Percentiles rank a stretch among this genome's conserved stretches.
phyloP scores from a whole-genome alignment of 208 protist genomes.

The Acanthamoeba sp. region DNA sequence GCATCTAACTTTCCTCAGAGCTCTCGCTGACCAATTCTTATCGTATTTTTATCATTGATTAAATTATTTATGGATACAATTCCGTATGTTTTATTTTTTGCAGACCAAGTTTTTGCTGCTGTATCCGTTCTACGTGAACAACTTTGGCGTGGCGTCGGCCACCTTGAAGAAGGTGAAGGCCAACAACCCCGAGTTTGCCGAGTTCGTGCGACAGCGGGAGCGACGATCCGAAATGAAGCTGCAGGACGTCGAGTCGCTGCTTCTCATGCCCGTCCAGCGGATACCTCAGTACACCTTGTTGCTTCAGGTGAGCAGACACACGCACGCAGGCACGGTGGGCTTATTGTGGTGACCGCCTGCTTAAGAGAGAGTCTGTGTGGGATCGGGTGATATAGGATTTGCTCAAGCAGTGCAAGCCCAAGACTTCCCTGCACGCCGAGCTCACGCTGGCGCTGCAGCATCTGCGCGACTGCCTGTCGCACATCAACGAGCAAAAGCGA shows the following conservation, averaged over 20 bases:
- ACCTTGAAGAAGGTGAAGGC: constrained; percentile 10
- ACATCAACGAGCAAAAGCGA: constrained; percentile 46
- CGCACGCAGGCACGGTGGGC: too few relatives aligned
- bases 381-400: background rate
- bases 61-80: background rate
- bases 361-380: too few relatives aligned
- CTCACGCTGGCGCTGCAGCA: constrained; percentile 3
- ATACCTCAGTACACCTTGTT: constrained; percentile 11
- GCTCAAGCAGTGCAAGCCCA: background rate
- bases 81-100: background rate
- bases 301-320: background rate
- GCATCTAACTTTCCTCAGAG: background rate
- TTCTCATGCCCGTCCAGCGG: constrained; percentile 7
- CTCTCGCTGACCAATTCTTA: background rate
- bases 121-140: constrained; percentile 35
- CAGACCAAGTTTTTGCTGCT: constrained; percentile 48
- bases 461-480: background rate
- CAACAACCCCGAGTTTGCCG: constrained; percentile 25
- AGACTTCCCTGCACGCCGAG: background rate
- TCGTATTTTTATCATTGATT: background rate
- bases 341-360: too few relatives aligned
- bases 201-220: background rate
- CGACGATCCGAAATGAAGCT: constrained; percentile 10
- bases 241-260: constrained; percentile 24
- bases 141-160: background rate